Evolutionary conservation across 352 stramenopile species (phyloP).

Genomic region (Phytopythium aichiense): DNA sequence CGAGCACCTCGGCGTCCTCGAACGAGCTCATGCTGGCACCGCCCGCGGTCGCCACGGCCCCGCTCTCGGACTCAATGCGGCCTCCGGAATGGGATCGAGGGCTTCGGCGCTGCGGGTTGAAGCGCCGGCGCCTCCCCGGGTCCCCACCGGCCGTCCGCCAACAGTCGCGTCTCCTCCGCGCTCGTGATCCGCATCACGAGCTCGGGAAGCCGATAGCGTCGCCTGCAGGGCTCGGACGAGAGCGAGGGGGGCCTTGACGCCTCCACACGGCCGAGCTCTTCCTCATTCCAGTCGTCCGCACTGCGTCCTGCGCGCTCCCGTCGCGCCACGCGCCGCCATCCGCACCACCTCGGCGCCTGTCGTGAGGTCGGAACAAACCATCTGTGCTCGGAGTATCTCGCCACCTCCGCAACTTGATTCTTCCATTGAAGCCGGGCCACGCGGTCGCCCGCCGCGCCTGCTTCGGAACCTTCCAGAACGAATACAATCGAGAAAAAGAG

Average conservation of each 20-base stretch:
- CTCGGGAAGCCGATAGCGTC: too few species aligned
- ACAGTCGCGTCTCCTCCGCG: slow-evolving; percentile 2
- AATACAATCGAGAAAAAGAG: neutral
- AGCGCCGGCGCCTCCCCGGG: neutral
- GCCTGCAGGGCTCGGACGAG: too few species aligned
- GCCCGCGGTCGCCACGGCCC: neutral
- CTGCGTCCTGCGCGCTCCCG: too few species aligned
- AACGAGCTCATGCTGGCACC: slow-evolving; percentile 61
- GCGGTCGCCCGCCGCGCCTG: neutral
- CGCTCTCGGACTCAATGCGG: neutral
- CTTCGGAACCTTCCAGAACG: neutral
- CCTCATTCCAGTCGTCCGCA: too few species aligned
- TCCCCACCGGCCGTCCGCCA: neutral
- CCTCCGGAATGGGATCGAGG: neutral
- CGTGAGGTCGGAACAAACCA: too few species aligned
- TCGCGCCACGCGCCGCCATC: too few species aligned
- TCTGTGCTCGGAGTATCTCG: neutral
- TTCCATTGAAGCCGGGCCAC: slow-evolving; percentile 6
- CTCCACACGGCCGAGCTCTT: too few species aligned
- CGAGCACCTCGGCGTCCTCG: slow-evolving; percentile 79
- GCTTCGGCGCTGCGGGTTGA: neutral
- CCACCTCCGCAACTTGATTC: neutral
- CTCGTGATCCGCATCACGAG: neutral
- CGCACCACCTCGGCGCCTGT: too few species aligned
- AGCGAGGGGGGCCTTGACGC: too few species aligned